phyloP scores from a whole-genome alignment of 441 rosid genomes.

The Erodium moschatum region DNA sequence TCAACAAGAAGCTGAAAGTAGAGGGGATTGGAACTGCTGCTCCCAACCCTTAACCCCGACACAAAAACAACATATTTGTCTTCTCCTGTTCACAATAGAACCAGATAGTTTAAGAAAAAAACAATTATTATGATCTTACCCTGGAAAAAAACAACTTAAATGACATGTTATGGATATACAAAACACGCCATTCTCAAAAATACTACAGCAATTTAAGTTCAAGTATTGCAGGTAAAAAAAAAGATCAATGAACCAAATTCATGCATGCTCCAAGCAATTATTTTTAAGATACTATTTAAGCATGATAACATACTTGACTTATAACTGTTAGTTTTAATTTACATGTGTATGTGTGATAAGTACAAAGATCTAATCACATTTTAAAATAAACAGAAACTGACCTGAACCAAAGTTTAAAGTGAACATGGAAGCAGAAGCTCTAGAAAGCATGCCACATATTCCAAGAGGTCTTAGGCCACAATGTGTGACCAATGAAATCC shows the following conservation, averaged over 20 bases:
- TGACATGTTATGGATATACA: not conserved
- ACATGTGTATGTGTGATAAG: not conserved
- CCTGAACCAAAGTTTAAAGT: not conserved
- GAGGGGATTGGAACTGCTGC: constrained; percentile 62
- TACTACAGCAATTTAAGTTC: constrained; percentile 12
- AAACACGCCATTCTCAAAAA: not conserved
- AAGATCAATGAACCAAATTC: not conserved
- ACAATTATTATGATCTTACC: not conserved
- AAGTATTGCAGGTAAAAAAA: constrained; percentile 7
- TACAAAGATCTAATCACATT: not conserved
- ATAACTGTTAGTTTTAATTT: not conserved
- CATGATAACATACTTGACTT: not conserved
- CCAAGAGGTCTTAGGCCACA: not conserved
- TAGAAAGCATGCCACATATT: not conserved
- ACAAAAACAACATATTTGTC: constrained; percentile 74
- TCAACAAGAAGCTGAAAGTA: constrained; percentile 89
- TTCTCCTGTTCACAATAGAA: constrained; percentile 44
- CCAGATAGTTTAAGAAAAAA: constrained; percentile 21
- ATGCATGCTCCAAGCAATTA: not conserved
- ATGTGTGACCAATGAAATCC: not conserved
- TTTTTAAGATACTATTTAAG: not conserved
- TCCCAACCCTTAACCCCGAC: constrained; percentile 72
- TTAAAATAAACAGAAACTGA: not conserved
- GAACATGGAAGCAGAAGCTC: not conserved
- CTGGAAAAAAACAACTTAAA: constrained; percentile 11